phyloP scores from a whole-genome alignment of 2,329 filamentous ascomycete species.

The Penicillium sp. region DNA sequence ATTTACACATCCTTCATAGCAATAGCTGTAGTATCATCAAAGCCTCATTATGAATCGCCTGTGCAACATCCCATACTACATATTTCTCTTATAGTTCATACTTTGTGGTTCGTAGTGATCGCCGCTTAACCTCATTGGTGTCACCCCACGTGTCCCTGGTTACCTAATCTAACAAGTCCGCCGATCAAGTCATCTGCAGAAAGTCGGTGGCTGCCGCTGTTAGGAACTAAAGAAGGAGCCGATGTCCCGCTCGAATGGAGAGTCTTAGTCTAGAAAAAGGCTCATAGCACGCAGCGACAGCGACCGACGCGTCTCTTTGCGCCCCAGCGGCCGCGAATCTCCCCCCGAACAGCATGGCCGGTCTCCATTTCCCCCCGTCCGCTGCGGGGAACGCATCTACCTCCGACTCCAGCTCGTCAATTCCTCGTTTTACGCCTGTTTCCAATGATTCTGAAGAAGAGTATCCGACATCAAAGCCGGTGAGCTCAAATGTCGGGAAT shows the following conservation, averaged over 20 bases:
- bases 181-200: slow-evolving; percentile 16
- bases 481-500: slow-evolving; percentile 25
- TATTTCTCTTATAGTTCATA: neutral
- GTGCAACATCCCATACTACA: neutral
- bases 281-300: neutral
- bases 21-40: neutral
- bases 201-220: neutral
- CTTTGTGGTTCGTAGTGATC: slow-evolving; percentile 4
- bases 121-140: slow-evolving; percentile 11
- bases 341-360: slow-evolving; percentile 25
- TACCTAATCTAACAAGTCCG: slow-evolving; percentile 19
- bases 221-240: neutral
- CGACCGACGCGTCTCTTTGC: neutral
- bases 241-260: slow-evolving; percentile 6
- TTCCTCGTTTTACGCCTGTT: slow-evolving; percentile 40
- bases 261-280: neutral
- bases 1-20: neutral
- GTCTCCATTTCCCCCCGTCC: slow-evolving; percentile 31
- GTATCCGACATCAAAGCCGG: slow-evolving; percentile 15
- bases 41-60: neutral
- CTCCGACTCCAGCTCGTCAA: slow-evolving; percentile 34
- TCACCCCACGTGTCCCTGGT: slow-evolving; percentile 18
- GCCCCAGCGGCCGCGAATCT: neutral
- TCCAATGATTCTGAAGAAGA: slow-evolving; percentile 38
- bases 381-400: slow-evolving; percentile 32